Evolutionary conservation across 2,329 filamentous ascomycete species (phyloP).

Genomic region (Amauroascus niger): DNA sequence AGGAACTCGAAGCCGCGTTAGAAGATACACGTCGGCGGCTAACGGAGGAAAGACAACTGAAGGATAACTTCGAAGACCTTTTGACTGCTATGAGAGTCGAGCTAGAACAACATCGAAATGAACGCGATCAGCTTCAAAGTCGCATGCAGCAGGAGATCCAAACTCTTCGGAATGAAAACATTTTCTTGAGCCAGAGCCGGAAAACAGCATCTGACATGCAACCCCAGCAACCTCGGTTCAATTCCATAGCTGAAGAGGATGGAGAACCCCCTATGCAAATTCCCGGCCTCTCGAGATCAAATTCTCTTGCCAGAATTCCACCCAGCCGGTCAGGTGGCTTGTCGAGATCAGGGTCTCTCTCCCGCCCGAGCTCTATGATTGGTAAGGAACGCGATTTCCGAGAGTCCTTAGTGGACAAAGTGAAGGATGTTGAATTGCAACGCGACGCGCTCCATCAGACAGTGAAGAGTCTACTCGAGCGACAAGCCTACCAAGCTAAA

Average conservation of each 20-base stretch:
- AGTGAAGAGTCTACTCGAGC: constrained; percentile 71
- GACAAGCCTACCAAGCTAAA: constrained; percentile 74
- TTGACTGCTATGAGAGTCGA: constrained; percentile 74
- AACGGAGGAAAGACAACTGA: constrained; percentile 73
- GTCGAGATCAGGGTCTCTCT: constrained; percentile 43
- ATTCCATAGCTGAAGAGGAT: constrained; percentile 53
- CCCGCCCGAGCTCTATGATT: constrained; percentile 48
- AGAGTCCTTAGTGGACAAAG: constrained; percentile 62
- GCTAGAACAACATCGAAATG: constrained; percentile 69
- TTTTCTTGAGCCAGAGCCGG: constrained; percentile 32
- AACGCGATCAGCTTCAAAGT: constrained; percentile 69
- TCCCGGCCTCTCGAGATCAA: constrained; percentile 53
- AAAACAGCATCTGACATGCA: constrained; percentile 34
- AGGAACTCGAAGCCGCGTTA: constrained; percentile 67
- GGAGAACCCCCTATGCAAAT: constrained; percentile 32
- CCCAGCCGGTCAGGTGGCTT: constrained; percentile 31
- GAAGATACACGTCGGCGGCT: constrained; percentile 76
- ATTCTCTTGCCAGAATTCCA: constrained; percentile 53
- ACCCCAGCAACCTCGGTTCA: constrained; percentile 43
- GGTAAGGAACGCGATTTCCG: constrained; percentile 51
- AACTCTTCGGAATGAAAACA: constrained; percentile 46
- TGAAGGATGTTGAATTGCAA: constrained; percentile 90
- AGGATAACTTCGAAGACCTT: constrained; percentile 89
- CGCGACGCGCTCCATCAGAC: constrained; percentile 84
- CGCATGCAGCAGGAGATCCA: constrained; percentile 80